Conservation (phyloP, 2,329 filamentous ascomycete species). For the Talaromyces rugulosus region DNA sequence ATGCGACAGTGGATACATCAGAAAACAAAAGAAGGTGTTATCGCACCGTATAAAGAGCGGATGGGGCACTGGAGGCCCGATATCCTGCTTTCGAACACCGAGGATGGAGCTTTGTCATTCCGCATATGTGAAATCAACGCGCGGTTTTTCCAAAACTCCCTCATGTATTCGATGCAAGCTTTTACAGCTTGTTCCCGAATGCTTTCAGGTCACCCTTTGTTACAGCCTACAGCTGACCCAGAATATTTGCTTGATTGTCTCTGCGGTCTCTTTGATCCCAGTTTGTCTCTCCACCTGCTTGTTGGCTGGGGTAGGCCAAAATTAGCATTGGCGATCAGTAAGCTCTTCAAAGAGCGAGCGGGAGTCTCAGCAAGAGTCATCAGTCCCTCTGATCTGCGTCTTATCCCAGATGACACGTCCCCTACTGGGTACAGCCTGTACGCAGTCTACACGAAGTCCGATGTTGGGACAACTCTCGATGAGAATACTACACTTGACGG, state of each 20-base stretch:
- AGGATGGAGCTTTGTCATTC: background rate
- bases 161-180: slow-evolving; percentile 7
- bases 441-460: slow-evolving; percentile 16
- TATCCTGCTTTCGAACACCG: slow-evolving; percentile 15
- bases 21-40: background rate
- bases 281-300: slow-evolving; percentile 32
- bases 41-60: background rate
- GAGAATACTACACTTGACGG: background rate
- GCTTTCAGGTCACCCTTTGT: background rate
- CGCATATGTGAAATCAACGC: slow-evolving; percentile 22
- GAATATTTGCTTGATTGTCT: slow-evolving; percentile 24
- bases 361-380: slow-evolving; percentile 32
- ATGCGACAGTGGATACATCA: background rate
- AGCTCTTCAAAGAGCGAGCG: slow-evolving; percentile 27
- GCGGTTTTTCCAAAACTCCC: slow-evolving; percentile 19
- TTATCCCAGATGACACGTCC: slow-evolving; percentile 23
- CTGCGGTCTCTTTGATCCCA: slow-evolving; percentile 26
- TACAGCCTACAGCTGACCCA: background rate
- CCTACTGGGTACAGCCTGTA: slow-evolving; percentile 27
- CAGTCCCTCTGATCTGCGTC: slow-evolving; percentile 29
- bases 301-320: slow-evolving; percentile 33
- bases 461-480: background rate
- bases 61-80: slow-evolving; percentile 24
- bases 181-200: background rate
- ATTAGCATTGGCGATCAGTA: background rate